Conservation (phyloP, 176 grass and related monocot species). For the Pontederia crassipes region DNA sequence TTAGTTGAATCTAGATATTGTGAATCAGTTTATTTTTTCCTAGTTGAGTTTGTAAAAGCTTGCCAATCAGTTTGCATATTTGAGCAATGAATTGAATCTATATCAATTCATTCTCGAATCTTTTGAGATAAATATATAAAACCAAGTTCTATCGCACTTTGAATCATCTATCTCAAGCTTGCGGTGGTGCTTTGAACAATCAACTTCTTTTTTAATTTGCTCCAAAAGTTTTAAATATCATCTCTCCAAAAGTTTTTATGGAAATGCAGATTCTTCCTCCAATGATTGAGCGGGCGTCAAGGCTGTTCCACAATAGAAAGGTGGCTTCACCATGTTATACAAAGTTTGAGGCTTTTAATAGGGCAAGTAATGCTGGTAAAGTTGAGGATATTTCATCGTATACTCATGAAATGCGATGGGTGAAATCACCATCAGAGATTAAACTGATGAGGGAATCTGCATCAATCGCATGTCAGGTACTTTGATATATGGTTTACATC, state of each 20-base stretch:
- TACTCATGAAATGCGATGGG: slow-evolving; percentile 78
- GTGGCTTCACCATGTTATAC: slow-evolving; percentile 50
- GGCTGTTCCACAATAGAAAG: slow-evolving; percentile 75
- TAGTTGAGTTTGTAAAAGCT: too few species aligned
- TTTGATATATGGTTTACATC: slow-evolving; percentile 7
- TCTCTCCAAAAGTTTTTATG: background rate
- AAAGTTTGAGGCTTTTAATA: slow-evolving; percentile 57
- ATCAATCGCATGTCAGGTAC: slow-evolving; percentile 82
- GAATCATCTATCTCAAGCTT: too few species aligned
- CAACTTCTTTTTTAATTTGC: background rate
- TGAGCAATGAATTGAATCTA: background rate
- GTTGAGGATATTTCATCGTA: slow-evolving; percentile 58
- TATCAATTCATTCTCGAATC: background rate
- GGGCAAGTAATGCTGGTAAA: slow-evolving; percentile 46
- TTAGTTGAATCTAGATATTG: too few species aligned
- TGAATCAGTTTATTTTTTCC: too few species aligned
- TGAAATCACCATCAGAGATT: slow-evolving; percentile 73
- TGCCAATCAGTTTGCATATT: too few species aligned
- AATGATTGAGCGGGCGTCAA: slow-evolving; percentile 53
- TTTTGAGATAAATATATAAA: too few species aligned
- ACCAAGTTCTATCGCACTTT: background rate
- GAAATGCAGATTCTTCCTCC: slow-evolving; percentile 58
- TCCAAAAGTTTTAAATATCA: background rate
- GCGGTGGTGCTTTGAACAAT: background rate
- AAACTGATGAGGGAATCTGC: slow-evolving; percentile 82